Evolutionary conservation across 805 yeast species (phyloP).

Genomic region (Scheffersomyces amazonensis): DNA sequence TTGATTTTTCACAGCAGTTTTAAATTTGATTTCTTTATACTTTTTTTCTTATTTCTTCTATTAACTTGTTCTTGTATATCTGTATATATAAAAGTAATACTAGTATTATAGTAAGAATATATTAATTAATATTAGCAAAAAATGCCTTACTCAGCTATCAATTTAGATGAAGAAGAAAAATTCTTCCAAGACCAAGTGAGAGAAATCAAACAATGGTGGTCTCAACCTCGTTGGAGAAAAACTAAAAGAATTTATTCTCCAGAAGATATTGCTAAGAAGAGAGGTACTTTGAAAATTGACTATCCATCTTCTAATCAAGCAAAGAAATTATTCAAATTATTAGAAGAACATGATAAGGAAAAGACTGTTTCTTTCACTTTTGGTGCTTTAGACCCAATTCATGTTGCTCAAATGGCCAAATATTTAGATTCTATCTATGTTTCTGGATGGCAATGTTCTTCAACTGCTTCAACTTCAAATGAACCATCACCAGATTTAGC

Average conservation of each 20-base stretch:
- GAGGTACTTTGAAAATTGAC: conserved; percentile 71
- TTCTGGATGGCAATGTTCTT: conserved; percentile 98
- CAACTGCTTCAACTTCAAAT: conserved; percentile 95
- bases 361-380: conserved; percentile 83
- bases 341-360: conserved; percentile 68
- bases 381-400: conserved; percentile 96
- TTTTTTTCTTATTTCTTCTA: background rate
- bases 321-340: conserved; percentile 69
- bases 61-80: conserved; percentile 1
- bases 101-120: too few relatives aligned
- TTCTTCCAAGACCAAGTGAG: conserved; percentile 66
- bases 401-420: conserved; percentile 95
- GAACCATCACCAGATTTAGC: conserved; percentile 99
- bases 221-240: conserved; percentile 84
- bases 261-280: conserved; percentile 83
- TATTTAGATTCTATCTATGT: conserved; percentile 90
- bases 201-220: conserved; percentile 87
- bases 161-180: conserved; percentile 59
- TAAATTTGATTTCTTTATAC: too few relatives aligned
- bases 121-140: conserved; percentile 6
- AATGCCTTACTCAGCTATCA: conserved; percentile 57
- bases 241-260: conserved; percentile 88
- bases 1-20: too few relatives aligned
- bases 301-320: conserved; percentile 81
- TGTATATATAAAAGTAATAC: too few relatives aligned